Conservation (phyloP, 129 eudicot species). For the Smallanthus sonchifolius region DNA sequence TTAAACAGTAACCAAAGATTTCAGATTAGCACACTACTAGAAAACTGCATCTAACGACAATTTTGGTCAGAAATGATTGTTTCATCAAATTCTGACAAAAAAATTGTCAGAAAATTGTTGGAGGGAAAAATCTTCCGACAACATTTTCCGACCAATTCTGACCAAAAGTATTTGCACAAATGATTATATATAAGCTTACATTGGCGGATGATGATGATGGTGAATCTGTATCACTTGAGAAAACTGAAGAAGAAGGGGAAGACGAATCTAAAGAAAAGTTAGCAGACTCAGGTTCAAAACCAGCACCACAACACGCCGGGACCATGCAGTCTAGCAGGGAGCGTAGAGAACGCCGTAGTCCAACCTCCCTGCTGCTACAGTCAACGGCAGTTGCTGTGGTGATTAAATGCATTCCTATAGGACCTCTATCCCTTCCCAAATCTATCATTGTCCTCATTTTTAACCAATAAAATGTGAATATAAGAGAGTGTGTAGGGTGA, state of each 20-base stretch:
- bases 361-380: constrained; percentile 35
- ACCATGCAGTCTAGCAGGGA: constrained; percentile 31
- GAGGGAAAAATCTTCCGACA: no score
- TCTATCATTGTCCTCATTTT: constrained; percentile 39
- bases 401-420: constrained; percentile 32
- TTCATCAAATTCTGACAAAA: no score
- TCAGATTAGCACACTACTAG: background rate
- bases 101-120: no score
- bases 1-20: background rate
- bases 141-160: no score
- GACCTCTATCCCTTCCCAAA: constrained; percentile 42
- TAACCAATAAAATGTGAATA: background rate
- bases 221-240: constrained; percentile 34
- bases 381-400: constrained; percentile 34
- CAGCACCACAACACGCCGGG: constrained; percentile 33
- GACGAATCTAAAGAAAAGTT: constrained; percentile 16
- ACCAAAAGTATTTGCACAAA: no score
- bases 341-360: constrained; percentile 29
- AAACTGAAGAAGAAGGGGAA: constrained; percentile 22
- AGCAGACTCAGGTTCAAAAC: constrained; percentile 21
- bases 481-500: constrained; percentile 12
- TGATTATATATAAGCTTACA: constrained; percentile 8
- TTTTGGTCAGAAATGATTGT: no score
- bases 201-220: constrained; percentile 9
- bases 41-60: no score